These are phyloP conservation scores for Boletus pseudopeckii DNA, from an alignment of 768 basidiomycete genomes.

Conservation along the genomic window DNA sequence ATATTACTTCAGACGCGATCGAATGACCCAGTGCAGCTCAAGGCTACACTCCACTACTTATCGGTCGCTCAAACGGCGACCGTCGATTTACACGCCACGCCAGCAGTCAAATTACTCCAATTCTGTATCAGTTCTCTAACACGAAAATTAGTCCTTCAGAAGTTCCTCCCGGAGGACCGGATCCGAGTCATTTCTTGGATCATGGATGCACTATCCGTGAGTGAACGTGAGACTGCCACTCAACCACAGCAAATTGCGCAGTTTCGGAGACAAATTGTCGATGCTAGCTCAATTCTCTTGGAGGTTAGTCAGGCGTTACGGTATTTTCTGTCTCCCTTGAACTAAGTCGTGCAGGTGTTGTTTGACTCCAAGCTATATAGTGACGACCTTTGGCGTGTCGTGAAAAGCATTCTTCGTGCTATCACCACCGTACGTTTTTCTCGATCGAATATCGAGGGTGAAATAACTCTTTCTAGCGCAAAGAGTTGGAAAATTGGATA, in stretches of 20 bases:
- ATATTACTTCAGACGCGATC: conserved; percentile 32
- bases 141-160: conserved; percentile 46
- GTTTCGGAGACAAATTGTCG: conserved; percentile 46
- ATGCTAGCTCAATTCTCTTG: conserved; percentile 48
- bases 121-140: conserved; percentile 47
- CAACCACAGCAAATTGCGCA: conserved; percentile 29
- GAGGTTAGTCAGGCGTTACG: conserved; percentile 32
- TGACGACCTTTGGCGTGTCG: conserved; percentile 21
- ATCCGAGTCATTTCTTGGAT: conserved; percentile 45
- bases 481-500: conserved; percentile 40
- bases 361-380: conserved; percentile 26
- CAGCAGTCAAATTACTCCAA: conserved; percentile 46
- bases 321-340: neutral
- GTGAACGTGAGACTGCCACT: conserved; percentile 29
- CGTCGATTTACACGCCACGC: conserved; percentile 39
- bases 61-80: conserved; percentile 44
- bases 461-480: conserved; percentile 39
- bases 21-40: conserved; percentile 33
- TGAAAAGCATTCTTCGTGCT: conserved; percentile 20
- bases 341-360: conserved; percentile 12
- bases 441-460: conserved; percentile 4
- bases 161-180: conserved; percentile 42
- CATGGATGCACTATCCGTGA: conserved; percentile 41
- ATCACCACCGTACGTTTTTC: conserved; percentile 26
- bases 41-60: conserved; percentile 41